Base-by-base conservation (phyloP, 2,329 filamentous ascomycete genomes). In the Fusarium sp. region DNA sequence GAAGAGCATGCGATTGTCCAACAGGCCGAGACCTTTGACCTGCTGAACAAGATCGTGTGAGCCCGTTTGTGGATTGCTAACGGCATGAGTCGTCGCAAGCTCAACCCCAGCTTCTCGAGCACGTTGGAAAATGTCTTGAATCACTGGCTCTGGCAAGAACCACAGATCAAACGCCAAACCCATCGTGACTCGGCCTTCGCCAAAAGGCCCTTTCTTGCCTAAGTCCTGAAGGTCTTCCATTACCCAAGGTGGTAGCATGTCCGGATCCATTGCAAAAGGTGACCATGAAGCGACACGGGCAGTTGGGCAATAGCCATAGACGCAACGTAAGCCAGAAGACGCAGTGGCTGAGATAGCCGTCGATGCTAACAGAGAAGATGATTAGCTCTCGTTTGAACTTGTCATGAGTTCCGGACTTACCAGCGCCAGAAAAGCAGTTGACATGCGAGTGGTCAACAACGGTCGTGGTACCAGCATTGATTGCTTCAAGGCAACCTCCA, bases 391-490 rank as follows among this genome's bases (percentile, higher is more conserved):
- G 18, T 43, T 43, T n/a, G 13, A 18, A 31, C 5, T 15, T 5
- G 6, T 10, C 13, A 18, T 23, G 26, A 6, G 6, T 21, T 4
- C 5, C 0, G 4, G 9, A 37, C 39, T 15, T 15, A 38, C 31
- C 28, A 23, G 39, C 26, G 10, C 55, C 39, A 13, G 42, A 23
- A 24, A 47, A 66, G 3, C 11, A 43, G 3, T 47, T 50, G 5
- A 50, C 37, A 9, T 68, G 66, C 0, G 66, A 68, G 28, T 69
- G 66, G 2, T 68, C 66, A 1, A 68, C 28, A 2, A 66, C 66
- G 9, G 66, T 69, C 0, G 66, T 68, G 6, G 66, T 68, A 2
- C 66, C 66, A 11, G 59, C 65, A 15, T 68, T 64, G 2, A 68
- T 53, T 0, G 66, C 54, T 13, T 68, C 66, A 8, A 68, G 53